phyloP scores from a whole-genome alignment of 208 protist genomes.

The Acanthamoeba rhysodes region DNA sequence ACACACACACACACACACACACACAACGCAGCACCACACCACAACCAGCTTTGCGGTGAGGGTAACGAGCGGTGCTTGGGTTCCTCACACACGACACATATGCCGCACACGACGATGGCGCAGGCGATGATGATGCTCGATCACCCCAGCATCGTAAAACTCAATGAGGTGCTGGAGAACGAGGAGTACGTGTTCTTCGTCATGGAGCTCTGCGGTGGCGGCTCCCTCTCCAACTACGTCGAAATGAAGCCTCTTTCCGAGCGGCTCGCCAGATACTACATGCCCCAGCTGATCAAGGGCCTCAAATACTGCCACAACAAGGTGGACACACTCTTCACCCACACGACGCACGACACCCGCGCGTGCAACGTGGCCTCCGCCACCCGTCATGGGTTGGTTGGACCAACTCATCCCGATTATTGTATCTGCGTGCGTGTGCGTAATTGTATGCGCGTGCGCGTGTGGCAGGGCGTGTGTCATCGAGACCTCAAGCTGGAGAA shows the following conservation, averaged over 20 bases:
- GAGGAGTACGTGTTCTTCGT: constrained; percentile 79
- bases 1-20: too few relatives aligned
- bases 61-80: too few relatives aligned
- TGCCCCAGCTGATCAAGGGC: constrained; percentile 74
- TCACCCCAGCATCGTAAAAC: constrained; percentile 73
- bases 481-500: constrained; percentile 82
- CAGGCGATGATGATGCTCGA: constrained; percentile 80
- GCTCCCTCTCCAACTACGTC: constrained; percentile 72
- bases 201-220: constrained; percentile 81
- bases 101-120: not conserved
- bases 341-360: not conserved
- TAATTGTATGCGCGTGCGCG: not conserved
- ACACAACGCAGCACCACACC: not conserved
- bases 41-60: too few relatives aligned
- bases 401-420: too few relatives aligned
- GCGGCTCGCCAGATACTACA: constrained; percentile 73
- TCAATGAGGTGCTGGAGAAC: constrained; percentile 80
- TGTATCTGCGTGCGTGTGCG: not conserved
- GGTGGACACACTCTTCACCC: not conserved
- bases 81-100: too few relatives aligned
- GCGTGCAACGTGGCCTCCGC: not conserved
- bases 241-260: constrained; percentile 69
- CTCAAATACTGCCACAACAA: constrained; percentile 77
- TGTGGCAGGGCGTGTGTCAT: constrained; percentile 40
- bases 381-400: too few relatives aligned